A percentile compares a stretch with the other conserved stretches of the same genome.
Evolutionary conservation across 2,329 filamentous ascomycete genomes (phyloP).

Genomic region (Drechslerella stenobrocha): DNA sequence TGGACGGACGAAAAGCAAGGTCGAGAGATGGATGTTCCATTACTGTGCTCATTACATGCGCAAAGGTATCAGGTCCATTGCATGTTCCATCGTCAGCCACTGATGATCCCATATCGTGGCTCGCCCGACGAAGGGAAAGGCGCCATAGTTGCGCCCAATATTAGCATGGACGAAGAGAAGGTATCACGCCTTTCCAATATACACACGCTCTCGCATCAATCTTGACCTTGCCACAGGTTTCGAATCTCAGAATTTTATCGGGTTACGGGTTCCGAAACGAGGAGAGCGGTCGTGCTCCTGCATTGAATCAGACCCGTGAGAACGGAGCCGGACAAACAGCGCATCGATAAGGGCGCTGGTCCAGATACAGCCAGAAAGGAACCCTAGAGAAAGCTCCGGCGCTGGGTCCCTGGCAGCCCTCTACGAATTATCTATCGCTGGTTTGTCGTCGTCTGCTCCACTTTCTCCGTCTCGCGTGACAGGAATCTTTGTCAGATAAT

Average conservation of each 20-base stretch:
- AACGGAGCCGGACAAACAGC: no score
- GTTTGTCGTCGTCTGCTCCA: background rate
- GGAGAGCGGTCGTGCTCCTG: no score
- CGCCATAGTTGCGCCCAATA: constrained; percentile 33
- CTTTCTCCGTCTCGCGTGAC: background rate
- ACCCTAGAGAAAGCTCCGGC: no score
- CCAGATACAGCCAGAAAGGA: no score
- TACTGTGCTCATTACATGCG: background rate
- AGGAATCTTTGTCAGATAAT: background rate
- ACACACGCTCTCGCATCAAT: constrained; percentile 12
- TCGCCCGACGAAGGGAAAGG: constrained; percentile 8
- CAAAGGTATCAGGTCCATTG: constrained; percentile 3
- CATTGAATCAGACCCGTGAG: constrained; percentile 20
- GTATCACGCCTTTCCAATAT: constrained; percentile 28
- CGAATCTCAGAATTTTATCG: constrained; percentile 6
- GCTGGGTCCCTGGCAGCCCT: constrained; percentile 4
- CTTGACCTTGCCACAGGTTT: constrained; percentile 26
- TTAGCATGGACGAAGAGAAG: constrained; percentile 8
- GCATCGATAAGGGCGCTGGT: no score
- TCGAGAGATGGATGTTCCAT: background rate
- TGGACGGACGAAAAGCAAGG: no score
- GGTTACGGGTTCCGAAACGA: constrained; percentile 17
- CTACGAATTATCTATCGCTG: no score
- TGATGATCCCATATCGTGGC: constrained; percentile 5
- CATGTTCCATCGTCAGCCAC: constrained; percentile 8